These are phyloP conservation scores for Closterium sp. DNA, from an alignment of 139 green algal genomes.

Conservation along the genomic window DNA sequence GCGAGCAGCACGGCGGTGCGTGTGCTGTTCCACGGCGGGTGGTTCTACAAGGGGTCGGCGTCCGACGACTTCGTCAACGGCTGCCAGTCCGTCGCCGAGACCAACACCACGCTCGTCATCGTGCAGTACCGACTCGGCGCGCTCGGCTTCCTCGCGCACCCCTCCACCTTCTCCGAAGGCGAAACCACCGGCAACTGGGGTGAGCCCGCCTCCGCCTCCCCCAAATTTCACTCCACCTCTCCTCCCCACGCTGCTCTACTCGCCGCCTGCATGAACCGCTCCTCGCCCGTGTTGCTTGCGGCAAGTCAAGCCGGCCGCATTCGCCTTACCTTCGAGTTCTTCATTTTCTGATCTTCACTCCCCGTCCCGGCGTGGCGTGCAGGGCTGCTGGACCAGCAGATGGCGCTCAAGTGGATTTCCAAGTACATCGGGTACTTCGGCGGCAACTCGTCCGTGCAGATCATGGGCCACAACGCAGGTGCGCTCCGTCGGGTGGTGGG, in stretches of 20 bases:
- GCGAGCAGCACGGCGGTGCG: constrained; percentile 1
- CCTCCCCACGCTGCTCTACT: not conserved
- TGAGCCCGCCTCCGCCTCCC: not conserved
- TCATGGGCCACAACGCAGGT: constrained; percentile 22
- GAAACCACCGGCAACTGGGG: constrained; percentile 27
- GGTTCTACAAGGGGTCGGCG: constrained; percentile 12
- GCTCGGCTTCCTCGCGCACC: constrained; percentile 17
- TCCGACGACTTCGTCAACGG: constrained; percentile 16
- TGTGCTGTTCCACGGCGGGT: constrained; percentile 16
- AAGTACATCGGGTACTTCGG: constrained; percentile 18
- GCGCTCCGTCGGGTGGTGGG: no score
- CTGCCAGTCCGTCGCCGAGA: constrained; percentile 3
- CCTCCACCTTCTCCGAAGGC: constrained; percentile 7
- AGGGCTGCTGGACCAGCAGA: constrained; percentile 29
- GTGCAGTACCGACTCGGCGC: constrained; percentile 22
- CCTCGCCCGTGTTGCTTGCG: not conserved
- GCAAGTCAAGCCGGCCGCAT: not conserved
- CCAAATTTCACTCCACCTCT: no score
- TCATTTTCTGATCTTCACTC: not conserved
- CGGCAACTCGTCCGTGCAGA: constrained; percentile 1
- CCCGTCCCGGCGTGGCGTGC: not conserved
- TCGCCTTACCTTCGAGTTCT: not conserved
- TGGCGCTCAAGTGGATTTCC: constrained; percentile 21
- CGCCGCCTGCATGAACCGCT: not conserved
- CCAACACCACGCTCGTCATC: constrained; percentile 18